Evolutionary conservation across 1,139 yeast genomes (phyloP).

Genomic region (Magnusiomyces ingens): DNA sequence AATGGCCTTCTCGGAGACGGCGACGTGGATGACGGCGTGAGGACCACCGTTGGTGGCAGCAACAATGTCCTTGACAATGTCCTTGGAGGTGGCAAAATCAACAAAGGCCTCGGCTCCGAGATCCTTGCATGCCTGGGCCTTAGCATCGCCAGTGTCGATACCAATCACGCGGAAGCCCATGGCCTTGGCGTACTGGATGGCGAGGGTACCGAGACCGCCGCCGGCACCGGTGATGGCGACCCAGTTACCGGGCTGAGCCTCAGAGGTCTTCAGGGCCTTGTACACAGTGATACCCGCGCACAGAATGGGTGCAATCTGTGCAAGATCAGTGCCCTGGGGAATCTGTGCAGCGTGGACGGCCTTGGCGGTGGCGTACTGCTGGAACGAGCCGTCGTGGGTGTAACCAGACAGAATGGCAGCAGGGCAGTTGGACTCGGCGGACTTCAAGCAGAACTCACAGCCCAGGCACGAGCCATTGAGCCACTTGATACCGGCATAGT

Average conservation of each 20-base stretch:
- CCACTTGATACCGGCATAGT: constrained; percentile 69
- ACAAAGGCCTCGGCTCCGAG: constrained; percentile 68
- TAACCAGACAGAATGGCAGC: constrained; percentile 67
- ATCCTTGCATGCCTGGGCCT: constrained; percentile 46
- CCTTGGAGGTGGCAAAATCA: constrained; percentile 48
- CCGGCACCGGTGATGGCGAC: constrained; percentile 78
- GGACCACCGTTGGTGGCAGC: constrained; percentile 67
- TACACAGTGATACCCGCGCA: constrained; percentile 85
- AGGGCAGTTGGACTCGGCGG: constrained; percentile 64
- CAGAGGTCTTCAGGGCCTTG: constrained; percentile 71
- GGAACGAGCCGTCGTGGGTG: constrained; percentile 79
- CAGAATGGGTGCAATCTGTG: constrained; percentile 63
- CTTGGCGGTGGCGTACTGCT: constrained; percentile 79
- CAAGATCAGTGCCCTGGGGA: constrained; percentile 64
- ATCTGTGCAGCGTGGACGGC: constrained; percentile 80
- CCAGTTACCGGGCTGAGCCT: constrained; percentile 65
- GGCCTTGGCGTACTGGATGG: constrained; percentile 74
- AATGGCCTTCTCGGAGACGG: constrained; percentile 70
- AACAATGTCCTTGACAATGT: constrained; percentile 45
- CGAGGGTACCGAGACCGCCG: constrained; percentile 79
- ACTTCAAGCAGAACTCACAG: constrained; percentile 66
- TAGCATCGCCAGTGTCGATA: constrained; percentile 68
- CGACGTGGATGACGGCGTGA: constrained; percentile 74
- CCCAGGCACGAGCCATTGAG: constrained; percentile 65
- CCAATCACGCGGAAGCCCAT: constrained; percentile 75